Base-by-base conservation (phyloP, 202 grass and related monocot species). In the Hordeum pubiflorum region DNA sequence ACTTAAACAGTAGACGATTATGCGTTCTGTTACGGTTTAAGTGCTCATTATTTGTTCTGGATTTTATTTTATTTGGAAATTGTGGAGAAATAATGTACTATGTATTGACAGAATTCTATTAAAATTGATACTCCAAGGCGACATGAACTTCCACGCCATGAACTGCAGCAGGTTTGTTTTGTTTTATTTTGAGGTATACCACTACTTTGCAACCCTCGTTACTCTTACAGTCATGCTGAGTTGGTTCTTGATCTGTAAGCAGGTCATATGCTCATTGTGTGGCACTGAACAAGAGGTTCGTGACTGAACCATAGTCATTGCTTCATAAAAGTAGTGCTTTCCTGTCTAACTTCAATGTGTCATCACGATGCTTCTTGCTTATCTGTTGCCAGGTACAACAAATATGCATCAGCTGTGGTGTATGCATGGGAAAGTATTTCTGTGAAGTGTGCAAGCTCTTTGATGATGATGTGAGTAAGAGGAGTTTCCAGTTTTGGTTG, bases 381-480 rank as follows among this genome's bases (percentile, higher is more conserved):
- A 14, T 83, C 22, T 77, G 18, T 24, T 84, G 21, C 12, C 83
- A 98, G 96, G 96, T 91, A 40, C 85, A 5, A 58, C 90, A 93
- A 87, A 62, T 90, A 82, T 95, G 96, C 44, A 39, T 91, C 27
- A 98, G 71, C 36, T 98, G 96, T 33, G 90, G 90, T 66, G 92
- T 93, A 32, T 87, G 90, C 75, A 93, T 98, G 96, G 96, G 86
- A 10, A 90, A 86, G 62, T 98, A 95, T 80, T 98, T 95, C 71
- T 98, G 96, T 83, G 78, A 73, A 80, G 79, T 78, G 48, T 98
- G 96, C 96, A 98, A 98, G 46, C 83, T 98, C 27, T 98, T 98
- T 52, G 92, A 99, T 60, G 95, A 98, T 89, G 96, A 99, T 91
- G 96, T 95, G 65, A 91, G 92, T 82, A 72, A 58, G 67, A 77